Conservation (phyloP, 1,139 yeast genomes). For the Chernovozyma aurita region DNA sequence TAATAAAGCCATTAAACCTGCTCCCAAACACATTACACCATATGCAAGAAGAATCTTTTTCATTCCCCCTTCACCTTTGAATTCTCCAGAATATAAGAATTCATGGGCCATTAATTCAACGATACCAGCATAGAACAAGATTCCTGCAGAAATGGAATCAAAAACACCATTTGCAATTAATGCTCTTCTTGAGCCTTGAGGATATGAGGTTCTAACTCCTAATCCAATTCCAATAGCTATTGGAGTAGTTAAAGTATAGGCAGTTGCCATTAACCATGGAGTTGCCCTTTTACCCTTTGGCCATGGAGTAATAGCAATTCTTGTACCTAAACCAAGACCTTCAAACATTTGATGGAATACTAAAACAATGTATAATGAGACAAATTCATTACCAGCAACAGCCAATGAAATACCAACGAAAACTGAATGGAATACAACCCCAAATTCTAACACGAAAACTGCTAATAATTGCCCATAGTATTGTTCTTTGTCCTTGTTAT, state of each 20-base stretch:
- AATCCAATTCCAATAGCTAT: slow-evolving; percentile 82
- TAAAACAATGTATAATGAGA: slow-evolving; percentile 69
- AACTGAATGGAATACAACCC: slow-evolving; percentile 77
- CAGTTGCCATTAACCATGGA: slow-evolving; percentile 58
- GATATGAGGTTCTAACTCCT: slow-evolving; percentile 69
- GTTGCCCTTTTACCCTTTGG: slow-evolving; percentile 41
- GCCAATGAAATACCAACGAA: slow-evolving; percentile 75
- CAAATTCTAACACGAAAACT: slow-evolving; percentile 70
- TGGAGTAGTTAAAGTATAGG: slow-evolving; percentile 75
- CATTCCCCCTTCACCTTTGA: slow-evolving; percentile 47
- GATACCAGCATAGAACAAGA: slow-evolving; percentile 77
- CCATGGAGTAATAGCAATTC: slow-evolving; percentile 75
- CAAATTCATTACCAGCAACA: slow-evolving; percentile 68
- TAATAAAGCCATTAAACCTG: slow-evolving; percentile 79
- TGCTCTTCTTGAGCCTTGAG: slow-evolving; percentile 57
- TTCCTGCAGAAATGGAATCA: slow-evolving; percentile 83
- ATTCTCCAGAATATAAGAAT: slow-evolving; percentile 65
- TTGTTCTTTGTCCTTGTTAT: slow-evolving; percentile 29
- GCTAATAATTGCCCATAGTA: slow-evolving; percentile 44
- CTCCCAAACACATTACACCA: slow-evolving; percentile 56
- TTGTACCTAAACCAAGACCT: slow-evolving; percentile 87
- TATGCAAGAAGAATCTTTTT: slow-evolving; percentile 36
- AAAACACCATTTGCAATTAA: slow-evolving; percentile 72
- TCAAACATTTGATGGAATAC: slow-evolving; percentile 92
- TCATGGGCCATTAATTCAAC: slow-evolving; percentile 90